Conservation (phyloP, 2,329 filamentous ascomycete genomes). For the Sclerotinia nivalis region DNA sequence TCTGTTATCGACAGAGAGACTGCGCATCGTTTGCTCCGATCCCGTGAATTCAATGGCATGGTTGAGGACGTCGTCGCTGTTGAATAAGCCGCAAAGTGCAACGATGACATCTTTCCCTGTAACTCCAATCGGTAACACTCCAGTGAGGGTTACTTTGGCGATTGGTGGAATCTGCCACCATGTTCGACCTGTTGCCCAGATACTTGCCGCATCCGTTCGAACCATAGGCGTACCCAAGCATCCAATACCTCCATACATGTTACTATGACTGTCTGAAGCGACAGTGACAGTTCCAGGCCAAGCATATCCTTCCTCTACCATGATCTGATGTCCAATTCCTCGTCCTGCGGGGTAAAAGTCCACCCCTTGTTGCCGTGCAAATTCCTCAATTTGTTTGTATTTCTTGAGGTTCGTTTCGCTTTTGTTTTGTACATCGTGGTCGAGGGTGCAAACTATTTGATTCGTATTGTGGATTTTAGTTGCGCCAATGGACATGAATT, state of each 20-base stretch:
- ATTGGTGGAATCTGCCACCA: conserved; percentile 91
- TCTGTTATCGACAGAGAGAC: conserved; percentile 70
- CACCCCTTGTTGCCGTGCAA: conserved; percentile 76
- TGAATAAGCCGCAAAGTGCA: conserved; percentile 82
- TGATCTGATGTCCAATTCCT: conserved; percentile 89
- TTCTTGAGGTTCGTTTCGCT: conserved; percentile 77
- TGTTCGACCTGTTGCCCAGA: conserved; percentile 79
- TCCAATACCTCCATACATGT: conserved; percentile 81
- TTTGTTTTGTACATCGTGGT: conserved; percentile 89
- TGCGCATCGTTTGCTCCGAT: conserved; percentile 72
- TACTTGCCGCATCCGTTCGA: conserved; percentile 80
- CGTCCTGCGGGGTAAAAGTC: conserved; percentile 74
- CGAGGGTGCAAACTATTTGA: conserved; percentile 81
- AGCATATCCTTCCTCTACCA: conserved; percentile 80
- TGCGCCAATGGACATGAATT: conserved; percentile 83
- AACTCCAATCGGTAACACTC: conserved; percentile 73
- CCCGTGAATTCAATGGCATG: conserved; percentile 88
- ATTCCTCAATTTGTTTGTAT: conserved; percentile 77
- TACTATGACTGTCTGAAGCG: conserved; percentile 75
- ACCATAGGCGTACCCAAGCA: conserved; percentile 80
- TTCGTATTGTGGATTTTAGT: conserved; percentile 67
- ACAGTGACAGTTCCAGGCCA: conserved; percentile 87
- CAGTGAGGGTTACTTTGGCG: conserved; percentile 76
- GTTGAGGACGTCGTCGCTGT: conserved; percentile 85
- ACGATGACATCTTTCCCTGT: conserved; percentile 95